Evolutionary conservation across 805 yeast species (phyloP).

Genomic region (Yarrowia bubula): DNA sequence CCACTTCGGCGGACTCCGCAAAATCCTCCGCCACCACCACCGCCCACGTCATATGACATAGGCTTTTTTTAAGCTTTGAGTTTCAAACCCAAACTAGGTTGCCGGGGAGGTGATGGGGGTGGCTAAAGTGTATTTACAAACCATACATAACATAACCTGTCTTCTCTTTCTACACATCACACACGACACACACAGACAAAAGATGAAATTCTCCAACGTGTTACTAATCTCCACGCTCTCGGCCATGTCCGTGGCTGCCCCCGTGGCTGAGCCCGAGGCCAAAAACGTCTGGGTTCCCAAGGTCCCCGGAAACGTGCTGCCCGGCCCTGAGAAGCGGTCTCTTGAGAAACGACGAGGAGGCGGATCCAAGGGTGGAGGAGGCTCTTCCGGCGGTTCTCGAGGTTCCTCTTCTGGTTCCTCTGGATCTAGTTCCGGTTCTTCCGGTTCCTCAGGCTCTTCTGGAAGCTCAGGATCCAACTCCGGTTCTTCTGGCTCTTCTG

Average conservation of each 20-base stretch:
- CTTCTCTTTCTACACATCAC: not conserved
- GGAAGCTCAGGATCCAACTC: not conserved
- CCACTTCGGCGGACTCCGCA: not conserved
- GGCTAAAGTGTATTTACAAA: not conserved
- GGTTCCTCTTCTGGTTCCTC: constrained; percentile 6
- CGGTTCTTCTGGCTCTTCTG: not conserved
- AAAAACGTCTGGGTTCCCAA: constrained; percentile 15
- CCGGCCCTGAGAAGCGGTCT: not conserved
- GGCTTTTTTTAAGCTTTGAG: not conserved
- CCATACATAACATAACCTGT: too few relatives aligned
- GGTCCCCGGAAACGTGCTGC: not conserved
- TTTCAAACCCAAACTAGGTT: not conserved
- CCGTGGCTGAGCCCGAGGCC: constrained; percentile 12
- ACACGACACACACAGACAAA: not conserved
- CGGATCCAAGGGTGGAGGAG: constrained; percentile 15
- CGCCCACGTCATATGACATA: constrained; percentile 11
- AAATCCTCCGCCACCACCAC: not conserved
- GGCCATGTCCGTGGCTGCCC: constrained; percentile 5
- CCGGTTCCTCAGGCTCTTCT: constrained; percentile 12
- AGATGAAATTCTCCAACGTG: constrained; percentile 15
- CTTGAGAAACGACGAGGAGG: constrained; percentile 25
- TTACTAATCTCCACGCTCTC: constrained; percentile 1
- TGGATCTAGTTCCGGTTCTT: not conserved
- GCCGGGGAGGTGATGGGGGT: constrained; percentile 4
- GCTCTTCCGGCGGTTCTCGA: not conserved